Percentiles rank a stretch among this genome's conserved stretches.
These are phyloP conservation scores for Gautieria morchelliformis DNA, from an alignment of 768 basidiomycete species.

Conservation along the genomic window DNA sequence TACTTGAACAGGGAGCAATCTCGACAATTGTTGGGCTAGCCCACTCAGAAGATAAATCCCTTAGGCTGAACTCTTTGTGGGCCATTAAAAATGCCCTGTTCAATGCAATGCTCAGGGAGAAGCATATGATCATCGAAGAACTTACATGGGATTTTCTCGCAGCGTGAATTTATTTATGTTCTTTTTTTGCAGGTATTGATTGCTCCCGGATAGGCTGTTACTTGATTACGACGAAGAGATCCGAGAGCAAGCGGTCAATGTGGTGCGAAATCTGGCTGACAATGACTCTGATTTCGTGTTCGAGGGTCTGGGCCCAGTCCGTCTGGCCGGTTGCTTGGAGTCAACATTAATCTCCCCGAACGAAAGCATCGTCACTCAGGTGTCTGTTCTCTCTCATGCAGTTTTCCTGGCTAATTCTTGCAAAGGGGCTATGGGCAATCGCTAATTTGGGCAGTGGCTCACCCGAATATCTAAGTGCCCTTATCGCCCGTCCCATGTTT, in stretches of 20 bases:
- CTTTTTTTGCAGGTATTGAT: neutral
- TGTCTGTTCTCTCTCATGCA: slow-evolving; percentile 13
- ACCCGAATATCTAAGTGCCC: slow-evolving; percentile 36
- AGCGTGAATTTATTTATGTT: slow-evolving; percentile 30
- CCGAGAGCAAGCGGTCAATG: slow-evolving; percentile 63
- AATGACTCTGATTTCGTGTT: slow-evolving; percentile 57
- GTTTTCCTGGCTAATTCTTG: neutral
- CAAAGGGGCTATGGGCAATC: slow-evolving; percentile 47
- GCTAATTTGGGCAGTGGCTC: slow-evolving; percentile 63
- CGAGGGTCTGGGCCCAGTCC: slow-evolving; percentile 37
- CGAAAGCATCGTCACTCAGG: slow-evolving; percentile 48
- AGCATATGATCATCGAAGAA: slow-evolving; percentile 54
- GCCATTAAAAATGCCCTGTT: slow-evolving; percentile 75
- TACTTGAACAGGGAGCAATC: slow-evolving; percentile 61
- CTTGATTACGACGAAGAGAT: slow-evolving; percentile 42
- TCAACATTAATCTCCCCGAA: slow-evolving; percentile 39
- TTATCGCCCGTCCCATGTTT: slow-evolving; percentile 43
- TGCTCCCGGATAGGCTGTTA: slow-evolving; percentile 34
- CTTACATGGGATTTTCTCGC: slow-evolving; percentile 57
- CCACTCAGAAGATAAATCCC: slow-evolving; percentile 38
- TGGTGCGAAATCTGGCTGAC: slow-evolving; percentile 59
- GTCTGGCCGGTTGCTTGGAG: slow-evolving; percentile 37
- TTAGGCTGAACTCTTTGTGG: slow-evolving; percentile 74
- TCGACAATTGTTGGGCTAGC: slow-evolving; percentile 53
- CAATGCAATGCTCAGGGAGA: slow-evolving; percentile 50